Evolutionary conservation across 139 green algal species (phyloP).

Genomic region (Zygnema circumcarinatum): DNA sequence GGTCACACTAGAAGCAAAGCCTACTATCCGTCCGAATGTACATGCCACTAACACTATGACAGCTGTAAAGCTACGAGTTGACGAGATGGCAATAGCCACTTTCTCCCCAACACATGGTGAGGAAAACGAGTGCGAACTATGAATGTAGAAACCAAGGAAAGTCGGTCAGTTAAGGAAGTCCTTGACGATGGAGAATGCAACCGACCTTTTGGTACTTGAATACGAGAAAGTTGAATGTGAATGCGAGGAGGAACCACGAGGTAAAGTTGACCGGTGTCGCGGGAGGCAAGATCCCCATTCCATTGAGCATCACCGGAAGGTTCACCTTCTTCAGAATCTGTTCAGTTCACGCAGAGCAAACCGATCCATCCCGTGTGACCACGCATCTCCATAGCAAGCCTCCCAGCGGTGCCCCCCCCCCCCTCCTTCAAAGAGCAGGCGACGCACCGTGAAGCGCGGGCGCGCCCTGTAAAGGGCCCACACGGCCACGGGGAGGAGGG

Average conservation of each 20-base stretch:
- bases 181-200: too few relatives aligned
- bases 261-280: conserved; percentile 35
- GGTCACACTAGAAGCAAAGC: too few relatives aligned
- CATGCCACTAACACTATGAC: too few relatives aligned
- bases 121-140: too few relatives aligned
- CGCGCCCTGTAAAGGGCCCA: conserved; percentile 6
- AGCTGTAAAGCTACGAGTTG: too few relatives aligned
- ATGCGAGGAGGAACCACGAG: conserved; percentile 17
- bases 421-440: not conserved
- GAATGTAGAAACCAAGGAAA: too few relatives aligned
- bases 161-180: too few relatives aligned
- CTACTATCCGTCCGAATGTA: too few relatives aligned
- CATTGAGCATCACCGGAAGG: conserved; percentile 27
- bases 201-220: conserved; percentile 47
- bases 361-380: not conserved
- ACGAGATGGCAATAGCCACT: too few relatives aligned
- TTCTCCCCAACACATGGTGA: too few relatives aligned
- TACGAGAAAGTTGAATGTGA: conserved; percentile 39
- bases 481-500: conserved; percentile 1
- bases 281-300: conserved; percentile 18
- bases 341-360: not conserved
- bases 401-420: too few relatives aligned
- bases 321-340: conserved; percentile 29
- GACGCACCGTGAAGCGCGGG: conserved; percentile 12
- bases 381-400: too few relatives aligned